Evolutionary conservation across 805 yeast species (phyloP), one percentile per base, ranked within the genome.

Genomic region (Ogataea populi-albae): DNA sequence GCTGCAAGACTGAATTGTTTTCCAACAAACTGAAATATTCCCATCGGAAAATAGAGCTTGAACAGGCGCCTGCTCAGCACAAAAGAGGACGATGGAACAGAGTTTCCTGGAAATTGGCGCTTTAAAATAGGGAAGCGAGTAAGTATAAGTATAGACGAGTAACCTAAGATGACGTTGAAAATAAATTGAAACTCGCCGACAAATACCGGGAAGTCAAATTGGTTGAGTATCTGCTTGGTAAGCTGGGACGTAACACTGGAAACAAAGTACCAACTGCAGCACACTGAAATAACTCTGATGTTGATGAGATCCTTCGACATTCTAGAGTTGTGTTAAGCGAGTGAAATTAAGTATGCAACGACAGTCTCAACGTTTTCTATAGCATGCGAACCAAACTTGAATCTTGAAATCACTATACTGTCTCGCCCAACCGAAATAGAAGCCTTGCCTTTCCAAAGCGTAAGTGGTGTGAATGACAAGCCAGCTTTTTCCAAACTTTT

Each of bases 181-280:
- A 73, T 40, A 43, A 79, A 81, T 48, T 81, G 87, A 42, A 71
- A 72, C 50, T 77, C 85, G 6, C 85, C 80, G 24, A 81, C 60
- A 34, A 80, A 77, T 11, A 81, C 57, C 2, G 88, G 86, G 51
- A 69, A 73, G 2, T 77, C 74, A 50, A 79, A 76, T 38, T 68
- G 65, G 10, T 66, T 66, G 26, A 81, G 59, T 3, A 80, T 77
- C 11, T 60, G 25, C 43, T 79, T 80, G 3, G 85, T 79, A 21
- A 77, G 62, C 47, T 80, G 86, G 0, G 86, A 75, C 1, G 85
- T 81, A 3, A 76, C 49, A 3, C 86, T 73, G 9, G 85, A 79
- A 8, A 77, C 68, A 14, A 66, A 48, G 48, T 81, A 81, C 87
- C 87, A 81, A 24, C 67, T 43, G 12, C 75, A 46, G 51, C 86